Conservation (phyloP, 176 grass and related monocot genomes). For the Oryza brachyantha region DNA sequence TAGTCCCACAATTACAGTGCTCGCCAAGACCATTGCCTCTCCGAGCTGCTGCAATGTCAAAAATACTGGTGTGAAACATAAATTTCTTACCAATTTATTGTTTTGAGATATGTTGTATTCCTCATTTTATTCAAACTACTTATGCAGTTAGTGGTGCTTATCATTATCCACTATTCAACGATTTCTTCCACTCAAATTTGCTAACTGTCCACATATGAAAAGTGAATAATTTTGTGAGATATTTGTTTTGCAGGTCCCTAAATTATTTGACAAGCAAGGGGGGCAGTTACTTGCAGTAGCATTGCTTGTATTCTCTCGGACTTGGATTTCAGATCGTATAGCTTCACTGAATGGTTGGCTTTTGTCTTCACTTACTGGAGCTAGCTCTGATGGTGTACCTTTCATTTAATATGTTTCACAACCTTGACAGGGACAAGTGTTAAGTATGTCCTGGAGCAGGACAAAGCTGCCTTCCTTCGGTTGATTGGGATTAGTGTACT, state of each 20-base stretch:
- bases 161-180: neutral
- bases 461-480: constrained; percentile 84
- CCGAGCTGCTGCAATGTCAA: constrained; percentile 87
- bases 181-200: neutral
- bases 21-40: constrained; percentile 56
- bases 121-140: neutral
- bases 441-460: constrained; percentile 96
- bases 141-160: neutral
- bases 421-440: constrained; percentile 81
- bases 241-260: constrained; percentile 63
- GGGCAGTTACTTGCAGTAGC: constrained; percentile 83
- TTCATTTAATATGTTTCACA: neutral
- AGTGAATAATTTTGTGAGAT: constrained; percentile 9
- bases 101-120: neutral
- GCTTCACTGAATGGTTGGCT: constrained; percentile 87
- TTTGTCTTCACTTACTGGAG: constrained; percentile 13
- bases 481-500: constrained; percentile 89
- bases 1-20: constrained; percentile 56
- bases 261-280: constrained; percentile 91
- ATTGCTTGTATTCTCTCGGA: constrained; percentile 85
- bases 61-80: constrained; percentile 67
- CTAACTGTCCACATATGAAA: neutral
- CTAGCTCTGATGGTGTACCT: constrained; percentile 4
- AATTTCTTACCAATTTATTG: constrained; percentile 1
- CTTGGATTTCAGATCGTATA: constrained; percentile 98